A percentile compares a stretch with the other conserved stretches of the same genome.
Evolutionary conservation across 805 yeast species (phyloP).

Genomic region (Lipomyces orientalis): DNA sequence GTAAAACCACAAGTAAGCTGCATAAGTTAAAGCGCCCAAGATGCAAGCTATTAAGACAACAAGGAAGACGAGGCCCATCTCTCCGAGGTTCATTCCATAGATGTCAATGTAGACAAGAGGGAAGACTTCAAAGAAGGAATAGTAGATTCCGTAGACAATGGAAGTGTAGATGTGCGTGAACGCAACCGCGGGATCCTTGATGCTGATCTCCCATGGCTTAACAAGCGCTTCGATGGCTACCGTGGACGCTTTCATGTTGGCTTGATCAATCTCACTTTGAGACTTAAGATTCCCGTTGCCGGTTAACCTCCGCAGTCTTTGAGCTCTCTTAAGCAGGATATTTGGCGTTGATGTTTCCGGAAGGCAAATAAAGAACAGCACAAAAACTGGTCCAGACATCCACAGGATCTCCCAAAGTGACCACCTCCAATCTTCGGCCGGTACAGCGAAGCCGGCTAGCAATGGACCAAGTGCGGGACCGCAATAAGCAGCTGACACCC

Average conservation of each 20-base stretch:
- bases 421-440: slow-evolving; percentile 59
- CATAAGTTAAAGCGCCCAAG: slow-evolving; percentile 45
- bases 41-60: slow-evolving; percentile 56
- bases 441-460: slow-evolving; percentile 58
- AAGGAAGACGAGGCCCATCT: slow-evolving; percentile 55
- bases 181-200: slow-evolving; percentile 62
- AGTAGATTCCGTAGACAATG: slow-evolving; percentile 57
- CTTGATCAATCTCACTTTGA: slow-evolving; percentile 39
- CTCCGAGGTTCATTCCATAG: slow-evolving; percentile 56
- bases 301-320: slow-evolving; percentile 54
- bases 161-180: slow-evolving; percentile 59
- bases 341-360: slow-evolving; percentile 59
- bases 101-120: slow-evolving; percentile 59
- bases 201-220: slow-evolving; percentile 54
- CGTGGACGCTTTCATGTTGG: not conserved
- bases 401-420: slow-evolving; percentile 42
- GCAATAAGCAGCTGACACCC: slow-evolving; percentile 59
- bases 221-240: slow-evolving; percentile 39
- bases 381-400: slow-evolving; percentile 48
- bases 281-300: slow-evolving; percentile 54
- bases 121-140: slow-evolving; percentile 65
- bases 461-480: slow-evolving; percentile 65
- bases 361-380: slow-evolving; percentile 50
- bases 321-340: slow-evolving; percentile 55
- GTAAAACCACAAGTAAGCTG: slow-evolving; percentile 16